A percentile compares a stretch with the other conserved stretches of the same genome.
Conservation (phyloP, 192 early-diverging fungal genomes). For the Coemansia sp. region DNA sequence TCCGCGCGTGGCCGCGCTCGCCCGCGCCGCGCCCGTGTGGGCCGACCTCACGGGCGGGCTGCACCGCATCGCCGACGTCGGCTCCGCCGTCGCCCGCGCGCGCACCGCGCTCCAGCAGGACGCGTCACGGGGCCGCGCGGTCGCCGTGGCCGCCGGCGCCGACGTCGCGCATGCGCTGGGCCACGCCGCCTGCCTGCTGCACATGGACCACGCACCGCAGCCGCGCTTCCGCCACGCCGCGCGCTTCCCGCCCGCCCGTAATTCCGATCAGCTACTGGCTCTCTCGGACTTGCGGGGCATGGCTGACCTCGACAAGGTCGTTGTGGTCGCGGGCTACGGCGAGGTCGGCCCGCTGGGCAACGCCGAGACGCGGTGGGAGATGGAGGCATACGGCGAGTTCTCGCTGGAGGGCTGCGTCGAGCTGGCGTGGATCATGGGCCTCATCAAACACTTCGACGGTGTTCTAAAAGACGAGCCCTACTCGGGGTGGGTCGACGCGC, state of each 20-base stretch:
- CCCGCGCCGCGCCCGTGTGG: conserved; percentile 79
- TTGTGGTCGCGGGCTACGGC: conserved; percentile 89
- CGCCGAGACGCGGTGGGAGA: conserved; percentile 93
- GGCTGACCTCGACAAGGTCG: conserved; percentile 85
- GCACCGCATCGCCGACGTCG: conserved; percentile 62
- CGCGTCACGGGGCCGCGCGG: neutral
- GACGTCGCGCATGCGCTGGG: conserved; percentile 8
- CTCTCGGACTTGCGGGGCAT: conserved; percentile 62
- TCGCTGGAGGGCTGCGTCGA: conserved; percentile 73
- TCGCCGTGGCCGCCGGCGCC: conserved; percentile 11
- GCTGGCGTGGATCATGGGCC: conserved; percentile 97
- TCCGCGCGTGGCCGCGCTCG: conserved; percentile 64
- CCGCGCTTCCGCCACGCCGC: conserved; percentile 87
- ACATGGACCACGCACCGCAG: conserved; percentile 28
- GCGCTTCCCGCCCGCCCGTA: conserved; percentile 65
- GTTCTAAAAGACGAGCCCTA: conserved; percentile 1
- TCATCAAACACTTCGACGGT: conserved; percentile 77
- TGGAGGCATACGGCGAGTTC: conserved; percentile 77
- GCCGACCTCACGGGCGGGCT: conserved; percentile 96
- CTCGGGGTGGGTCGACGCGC: conserved; percentile 81
- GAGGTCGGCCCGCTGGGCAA: conserved; percentile 92
- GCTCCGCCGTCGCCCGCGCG: neutral
- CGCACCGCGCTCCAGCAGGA: neutral
- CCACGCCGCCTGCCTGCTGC: conserved; percentile 4
- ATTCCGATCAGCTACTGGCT: conserved; percentile 60